A percentile compares a stretch with the other conserved stretches of the same genome.
These are phyloP conservation scores for Naganishia friedmannii DNA, from an alignment of 768 basidiomycete species.

Conservation along the genomic window DNA sequence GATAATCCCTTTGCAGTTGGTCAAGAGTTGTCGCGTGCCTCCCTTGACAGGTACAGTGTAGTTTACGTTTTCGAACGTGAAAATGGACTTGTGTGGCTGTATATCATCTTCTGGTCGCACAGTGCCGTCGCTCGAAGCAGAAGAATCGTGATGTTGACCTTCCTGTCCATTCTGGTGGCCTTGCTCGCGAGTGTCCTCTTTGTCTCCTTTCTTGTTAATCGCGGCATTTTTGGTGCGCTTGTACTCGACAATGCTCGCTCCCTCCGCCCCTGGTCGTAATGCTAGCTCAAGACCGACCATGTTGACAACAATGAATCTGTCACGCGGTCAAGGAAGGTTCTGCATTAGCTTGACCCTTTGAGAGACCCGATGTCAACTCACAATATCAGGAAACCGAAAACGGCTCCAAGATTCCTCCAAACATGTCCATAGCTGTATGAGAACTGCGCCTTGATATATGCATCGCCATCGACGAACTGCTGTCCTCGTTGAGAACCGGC, in stretches of 20 bases:
- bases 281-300: conserved; percentile 55
- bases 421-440: conserved; percentile 49
- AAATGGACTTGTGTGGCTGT: conserved; percentile 56
- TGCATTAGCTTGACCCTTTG: too few species aligned
- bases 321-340: too few species aligned
- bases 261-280: conserved; percentile 60
- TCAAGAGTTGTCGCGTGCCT: conserved; percentile 49
- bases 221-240: conserved; percentile 55
- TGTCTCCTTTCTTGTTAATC: conserved; percentile 59
- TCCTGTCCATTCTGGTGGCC: conserved; percentile 52
- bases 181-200: conserved; percentile 7
- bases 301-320: conserved; percentile 6
- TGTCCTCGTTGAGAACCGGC: conserved; percentile 64
- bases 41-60: conserved; percentile 59
- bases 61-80: conserved; percentile 65
- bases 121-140: conserved; percentile 56
- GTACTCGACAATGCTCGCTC: conserved; percentile 38
- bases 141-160: conserved; percentile 53
- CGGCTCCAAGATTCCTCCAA: conserved; percentile 60
- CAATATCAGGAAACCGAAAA: conserved; percentile 66
- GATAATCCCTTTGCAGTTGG: conserved; percentile 53
- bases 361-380: conserved; percentile 41
- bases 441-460: conserved; percentile 62
- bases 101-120: conserved; percentile 51
- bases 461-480: conserved; percentile 58